Percentiles rank a stretch among this genome's conserved stretches.
phyloP scores from a whole-genome alignment of 306 rosid genomes.

The Trichosanthes truncata region DNA sequence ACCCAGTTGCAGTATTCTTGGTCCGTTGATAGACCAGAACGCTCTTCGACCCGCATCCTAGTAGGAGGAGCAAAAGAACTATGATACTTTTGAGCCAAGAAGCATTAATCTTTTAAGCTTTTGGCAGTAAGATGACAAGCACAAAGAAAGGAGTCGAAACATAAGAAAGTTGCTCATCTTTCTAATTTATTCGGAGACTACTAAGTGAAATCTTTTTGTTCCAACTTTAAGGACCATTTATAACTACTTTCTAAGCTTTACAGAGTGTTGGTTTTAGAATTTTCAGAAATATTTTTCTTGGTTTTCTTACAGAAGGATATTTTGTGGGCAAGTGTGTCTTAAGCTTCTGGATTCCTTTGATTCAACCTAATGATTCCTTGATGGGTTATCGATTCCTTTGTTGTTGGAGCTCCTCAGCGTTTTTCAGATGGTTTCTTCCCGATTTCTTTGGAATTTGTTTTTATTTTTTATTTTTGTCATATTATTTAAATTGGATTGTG shows the following conservation, averaged over 20 bases:
- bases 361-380: no score
- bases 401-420: no score
- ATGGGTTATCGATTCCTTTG: no score
- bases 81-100: neutral
- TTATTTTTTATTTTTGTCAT: no score
- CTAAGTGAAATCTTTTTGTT: neutral
- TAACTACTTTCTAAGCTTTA: neutral
- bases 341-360: no score
- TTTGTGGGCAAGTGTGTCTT: no score
- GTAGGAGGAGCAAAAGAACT: neutral
- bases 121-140: neutral
- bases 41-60: constrained; percentile 94
- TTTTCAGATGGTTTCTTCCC: no score
- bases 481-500: no score
- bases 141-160: neutral
- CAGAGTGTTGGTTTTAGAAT: neutral
- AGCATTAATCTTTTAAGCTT: neutral
- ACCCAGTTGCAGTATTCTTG: constrained; percentile 77
- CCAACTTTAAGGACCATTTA: neutral
- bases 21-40: constrained; percentile 92
- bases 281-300: neutral
- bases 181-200: neutral
- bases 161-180: neutral
- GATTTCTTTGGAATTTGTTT: no score
- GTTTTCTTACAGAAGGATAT: no score